A percentile compares a stretch with the other conserved stretches of the same genome.
phyloP scores from a whole-genome alignment of 306 rosid genomes.

The Medicago lupulina region DNA sequence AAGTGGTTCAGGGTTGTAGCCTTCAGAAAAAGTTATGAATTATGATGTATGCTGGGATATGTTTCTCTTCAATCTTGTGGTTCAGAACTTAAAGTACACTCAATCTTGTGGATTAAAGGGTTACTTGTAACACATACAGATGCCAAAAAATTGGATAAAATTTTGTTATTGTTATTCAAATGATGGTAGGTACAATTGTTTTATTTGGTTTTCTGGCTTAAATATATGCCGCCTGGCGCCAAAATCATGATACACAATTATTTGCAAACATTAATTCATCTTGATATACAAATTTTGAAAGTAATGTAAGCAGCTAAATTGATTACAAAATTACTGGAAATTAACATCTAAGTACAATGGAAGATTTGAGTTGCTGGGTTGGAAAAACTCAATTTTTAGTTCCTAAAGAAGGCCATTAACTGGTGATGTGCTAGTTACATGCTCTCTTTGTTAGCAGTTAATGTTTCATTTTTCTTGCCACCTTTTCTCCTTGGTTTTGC shows the following conservation, averaged over 20 bases:
- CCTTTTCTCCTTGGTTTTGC: constrained; percentile 91
- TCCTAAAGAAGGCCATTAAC: constrained; percentile 69
- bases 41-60: background rate
- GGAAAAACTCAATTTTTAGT: constrained; percentile 32
- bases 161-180: constrained; percentile 18
- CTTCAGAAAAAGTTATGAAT: constrained; percentile 29
- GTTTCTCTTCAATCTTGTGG: constrained; percentile 12
- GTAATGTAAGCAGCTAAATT: constrained; percentile 41
- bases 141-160: background rate
- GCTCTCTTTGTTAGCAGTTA: constrained; percentile 60
- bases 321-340: constrained; percentile 52
- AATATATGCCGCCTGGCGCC: constrained; percentile 26
- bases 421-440: constrained; percentile 65
- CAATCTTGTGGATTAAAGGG: background rate
- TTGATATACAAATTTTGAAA: constrained; percentile 43
- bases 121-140: background rate
- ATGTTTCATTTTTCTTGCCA: constrained; percentile 54
- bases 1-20: background rate
- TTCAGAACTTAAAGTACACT: constrained; percentile 24
- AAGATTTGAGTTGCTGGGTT: constrained; percentile 37
- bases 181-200: constrained; percentile 36
- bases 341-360: constrained; percentile 55
- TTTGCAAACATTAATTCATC: constrained; percentile 44
- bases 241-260: constrained; percentile 36
- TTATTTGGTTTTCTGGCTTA: constrained; percentile 29